Evolutionary conservation across 2,329 filamentous ascomycete genomes (phyloP).

Genomic region (Trichophyton simii): DNA sequence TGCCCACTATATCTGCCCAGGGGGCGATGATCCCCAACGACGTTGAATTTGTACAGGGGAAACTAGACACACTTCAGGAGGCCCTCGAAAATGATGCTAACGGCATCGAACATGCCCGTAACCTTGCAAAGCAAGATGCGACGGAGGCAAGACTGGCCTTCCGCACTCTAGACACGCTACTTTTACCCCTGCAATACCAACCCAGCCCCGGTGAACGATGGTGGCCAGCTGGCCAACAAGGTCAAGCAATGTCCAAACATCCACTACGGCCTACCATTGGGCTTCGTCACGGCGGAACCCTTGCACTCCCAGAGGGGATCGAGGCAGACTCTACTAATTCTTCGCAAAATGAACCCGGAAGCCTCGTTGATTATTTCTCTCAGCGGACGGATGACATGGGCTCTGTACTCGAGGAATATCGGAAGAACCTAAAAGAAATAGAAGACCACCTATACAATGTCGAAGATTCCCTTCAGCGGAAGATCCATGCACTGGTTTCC

Average conservation of each 20-base stretch:
- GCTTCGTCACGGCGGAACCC: constrained; percentile 25
- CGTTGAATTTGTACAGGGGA: constrained; percentile 50
- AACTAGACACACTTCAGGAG: constrained; percentile 50
- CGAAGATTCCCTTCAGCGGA: constrained; percentile 47
- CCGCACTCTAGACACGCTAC: constrained; percentile 61
- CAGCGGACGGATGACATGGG: constrained; percentile 50
- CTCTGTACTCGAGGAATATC: constrained; percentile 45
- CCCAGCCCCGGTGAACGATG: constrained; percentile 32
- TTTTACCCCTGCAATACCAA: constrained; percentile 54
- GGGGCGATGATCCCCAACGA: constrained; percentile 54
- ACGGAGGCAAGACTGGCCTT: constrained; percentile 60
- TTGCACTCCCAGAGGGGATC: constrained; percentile 37
- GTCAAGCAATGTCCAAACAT: constrained; percentile 25
- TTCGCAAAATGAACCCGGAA: constrained; percentile 43
- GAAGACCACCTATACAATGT: constrained; percentile 53
- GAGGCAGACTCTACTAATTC: constrained; percentile 30
- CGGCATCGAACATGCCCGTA: constrained; percentile 46
- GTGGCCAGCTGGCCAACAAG: constrained; percentile 31
- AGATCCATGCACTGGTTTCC: constrained; percentile 44
- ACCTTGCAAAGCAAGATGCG: constrained; percentile 51
- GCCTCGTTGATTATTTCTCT: constrained; percentile 53
- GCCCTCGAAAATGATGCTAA: constrained; percentile 51
- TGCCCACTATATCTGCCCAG: constrained; percentile 50
- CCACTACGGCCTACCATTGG: constrained; percentile 28
- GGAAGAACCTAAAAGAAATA: constrained; percentile 49